Percentiles rank a stretch among this genome's conserved stretches.
phyloP scores from a whole-genome alignment of 768 basidiomycete species.

The Auricularia sp. region DNA sequence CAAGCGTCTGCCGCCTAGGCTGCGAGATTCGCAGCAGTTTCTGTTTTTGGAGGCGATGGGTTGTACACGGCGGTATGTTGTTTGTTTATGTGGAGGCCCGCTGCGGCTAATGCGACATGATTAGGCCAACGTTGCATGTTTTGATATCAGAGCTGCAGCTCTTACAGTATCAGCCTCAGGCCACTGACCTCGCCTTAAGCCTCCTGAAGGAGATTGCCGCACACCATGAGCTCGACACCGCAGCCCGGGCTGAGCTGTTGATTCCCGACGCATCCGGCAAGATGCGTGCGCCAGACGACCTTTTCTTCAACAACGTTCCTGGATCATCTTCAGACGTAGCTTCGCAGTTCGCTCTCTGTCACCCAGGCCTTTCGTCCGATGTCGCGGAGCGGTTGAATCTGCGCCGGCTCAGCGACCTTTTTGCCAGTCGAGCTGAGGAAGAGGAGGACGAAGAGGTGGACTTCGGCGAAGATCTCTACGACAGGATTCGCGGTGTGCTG shows the following conservation, averaged over 20 bases:
- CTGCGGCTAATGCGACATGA: neutral
- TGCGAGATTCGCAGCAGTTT: neutral
- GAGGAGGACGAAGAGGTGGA: conserved; percentile 25
- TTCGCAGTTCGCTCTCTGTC: conserved; percentile 3
- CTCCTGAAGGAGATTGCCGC: neutral
- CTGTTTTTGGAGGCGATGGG: neutral
- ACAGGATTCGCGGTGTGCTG: conserved; percentile 33
- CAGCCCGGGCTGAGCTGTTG: conserved; percentile 8
- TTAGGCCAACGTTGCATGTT: neutral
- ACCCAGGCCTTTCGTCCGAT: neutral
- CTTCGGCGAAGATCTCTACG: conserved; percentile 34
- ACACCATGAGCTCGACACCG: neutral
- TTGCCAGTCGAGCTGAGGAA: conserved; percentile 1
- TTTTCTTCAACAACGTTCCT: neutral
- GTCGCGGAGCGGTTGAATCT: conserved; percentile 11
- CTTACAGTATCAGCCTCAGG: neutral
- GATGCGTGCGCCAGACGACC: neutral
- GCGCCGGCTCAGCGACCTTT: conserved; percentile 11
- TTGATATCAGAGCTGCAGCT: neutral
- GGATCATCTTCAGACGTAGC: neutral
- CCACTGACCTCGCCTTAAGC: neutral
- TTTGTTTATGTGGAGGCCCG: neutral
- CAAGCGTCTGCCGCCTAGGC: neutral
- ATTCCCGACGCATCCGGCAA: conserved; percentile 11
- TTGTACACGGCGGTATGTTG: neutral